Evolutionary conservation across 2,329 filamentous ascomycete species (phyloP), one percentile per base, ranked within the genome.

Genomic region (Endocalyx cinctus): DNA sequence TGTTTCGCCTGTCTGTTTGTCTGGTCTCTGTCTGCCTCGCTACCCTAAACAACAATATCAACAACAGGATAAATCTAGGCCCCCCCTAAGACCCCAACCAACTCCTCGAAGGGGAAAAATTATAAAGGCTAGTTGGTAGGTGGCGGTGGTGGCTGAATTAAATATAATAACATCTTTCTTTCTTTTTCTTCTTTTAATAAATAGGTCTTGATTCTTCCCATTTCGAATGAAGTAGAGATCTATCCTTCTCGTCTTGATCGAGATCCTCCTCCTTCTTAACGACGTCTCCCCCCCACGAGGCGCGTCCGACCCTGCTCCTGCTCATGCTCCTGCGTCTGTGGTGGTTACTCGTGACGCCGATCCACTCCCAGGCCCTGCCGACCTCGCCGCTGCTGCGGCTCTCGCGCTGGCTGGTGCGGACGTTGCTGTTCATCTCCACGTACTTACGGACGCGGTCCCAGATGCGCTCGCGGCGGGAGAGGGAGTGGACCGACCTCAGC

Each of bases 391-490:
- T 81, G 46, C 71, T 81, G 33, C 69, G 64, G 29, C 82, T 62
- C 73, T 84, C 66, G 67, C 88, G 64, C 73, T 89, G 62, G 63
- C 74, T 69, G 0, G 75, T 86, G 26, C 92, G 76, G 12, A 98
- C 84, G 53, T 98, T 98, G 39, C 86, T 84, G 58, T 98, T 98
- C 59, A 82, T 81, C 62, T 98, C 92, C 1, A 98, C 89, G 33
- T 97, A 83, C 32, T 71, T 77, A 46, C 79, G 76, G 14, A 98
- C 92, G 31, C 79, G 78, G 43, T 79, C 74, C 92, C 94, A 98
- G 31, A 98, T 69, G 35, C 78, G 76, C 54, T 92, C 84, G 23
- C 92, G 74, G 48, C 88, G 77, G 7, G 72, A 70, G 14, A 89
- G 72, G 4, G 77, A 82, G 57, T 96, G 87, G 41, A 94, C 81